These are phyloP conservation scores for Vicia faba DNA, from an alignment of 306 rosid genomes.

Conservation along the genomic window DNA sequence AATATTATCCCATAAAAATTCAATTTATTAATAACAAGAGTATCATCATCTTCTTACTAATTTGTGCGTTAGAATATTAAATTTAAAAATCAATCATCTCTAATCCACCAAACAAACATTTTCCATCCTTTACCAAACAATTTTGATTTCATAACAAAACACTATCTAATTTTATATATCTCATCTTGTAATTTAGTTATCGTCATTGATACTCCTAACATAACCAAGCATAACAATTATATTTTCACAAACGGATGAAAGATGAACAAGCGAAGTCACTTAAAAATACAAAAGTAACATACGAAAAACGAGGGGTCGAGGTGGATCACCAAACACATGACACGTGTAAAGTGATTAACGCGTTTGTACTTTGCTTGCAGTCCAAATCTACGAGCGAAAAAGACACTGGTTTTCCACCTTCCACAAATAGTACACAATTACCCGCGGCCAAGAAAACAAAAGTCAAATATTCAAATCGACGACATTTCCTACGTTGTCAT, in stretches of 20 bases:
- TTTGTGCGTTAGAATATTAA: no score
- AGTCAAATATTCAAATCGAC: constrained; percentile 19
- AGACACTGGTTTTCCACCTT: not conserved
- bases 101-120: no score
- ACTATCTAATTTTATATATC: no score
- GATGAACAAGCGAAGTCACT: not conserved
- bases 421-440: constrained; percentile 8
- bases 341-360: constrained; percentile 27
- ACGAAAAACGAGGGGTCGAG: not conserved
- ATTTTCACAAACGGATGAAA: not conserved
- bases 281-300: not conserved
- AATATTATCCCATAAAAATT: no score
- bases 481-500: constrained; percentile 28
- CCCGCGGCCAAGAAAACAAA: constrained; percentile 33
- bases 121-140: no score
- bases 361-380: not conserved
- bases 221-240: not conserved
- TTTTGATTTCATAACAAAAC: no score
- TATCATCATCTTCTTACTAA: no score
- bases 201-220: not conserved
- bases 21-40: no score
- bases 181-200: no score
- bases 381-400: not conserved
- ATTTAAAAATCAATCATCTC: no score
- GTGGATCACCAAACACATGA: not conserved